A percentile compares a stretch with the other conserved stretches of the same genome.
Evolutionary conservation across 2,329 filamentous ascomycete genomes (phyloP).

Genomic region (Coniosporium tulheliwenetii): DNA sequence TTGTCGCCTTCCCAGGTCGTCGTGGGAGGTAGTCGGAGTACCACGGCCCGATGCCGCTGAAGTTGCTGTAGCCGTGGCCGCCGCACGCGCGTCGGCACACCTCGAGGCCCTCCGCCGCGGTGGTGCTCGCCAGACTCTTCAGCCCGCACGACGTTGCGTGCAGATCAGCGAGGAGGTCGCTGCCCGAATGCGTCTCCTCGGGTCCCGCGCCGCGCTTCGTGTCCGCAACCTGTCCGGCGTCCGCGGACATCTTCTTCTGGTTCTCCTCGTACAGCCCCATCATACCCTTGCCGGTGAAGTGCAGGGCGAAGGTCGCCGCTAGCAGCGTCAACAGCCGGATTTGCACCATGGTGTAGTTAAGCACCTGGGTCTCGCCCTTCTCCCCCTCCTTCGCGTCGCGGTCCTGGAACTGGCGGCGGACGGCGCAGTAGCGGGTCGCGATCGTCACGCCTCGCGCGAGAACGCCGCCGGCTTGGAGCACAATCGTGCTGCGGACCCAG

Average conservation of each 20-base stretch:
- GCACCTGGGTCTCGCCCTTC: constrained; percentile 53
- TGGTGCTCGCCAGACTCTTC: constrained; percentile 57
- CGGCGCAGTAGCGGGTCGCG: constrained; percentile 56
- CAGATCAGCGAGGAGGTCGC: constrained; percentile 55
- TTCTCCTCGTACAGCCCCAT: constrained; percentile 58
- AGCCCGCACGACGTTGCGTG: constrained; percentile 64
- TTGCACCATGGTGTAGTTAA: constrained; percentile 73
- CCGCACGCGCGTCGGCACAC: constrained; percentile 61
- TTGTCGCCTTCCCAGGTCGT: constrained; percentile 65
- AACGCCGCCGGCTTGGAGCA: constrained; percentile 55
- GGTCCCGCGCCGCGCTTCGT: constrained; percentile 44
- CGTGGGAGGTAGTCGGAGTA: constrained; percentile 61
- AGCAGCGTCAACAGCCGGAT: constrained; percentile 56
- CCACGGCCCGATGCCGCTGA: constrained; percentile 60
- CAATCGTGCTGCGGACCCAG: constrained; percentile 58
- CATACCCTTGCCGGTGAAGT: constrained; percentile 66
- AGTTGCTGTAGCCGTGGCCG: constrained; percentile 61
- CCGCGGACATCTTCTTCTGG: constrained; percentile 46
- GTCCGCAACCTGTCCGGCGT: constrained; percentile 24
- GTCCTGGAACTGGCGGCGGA: constrained; percentile 66
- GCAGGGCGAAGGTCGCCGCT: constrained; percentile 60
- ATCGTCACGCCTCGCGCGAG: constrained; percentile 65
- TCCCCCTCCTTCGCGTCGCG: constrained; percentile 45
- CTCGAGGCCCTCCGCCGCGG: constrained; percentile 59
- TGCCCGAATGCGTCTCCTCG: constrained; percentile 50